A percentile compares a stretch with the other conserved stretches of the same genome.
These are phyloP conservation scores for Didymella arachidicola DNA, from an alignment of 2,329 filamentous ascomycete genomes.

Conservation along the genomic window DNA sequence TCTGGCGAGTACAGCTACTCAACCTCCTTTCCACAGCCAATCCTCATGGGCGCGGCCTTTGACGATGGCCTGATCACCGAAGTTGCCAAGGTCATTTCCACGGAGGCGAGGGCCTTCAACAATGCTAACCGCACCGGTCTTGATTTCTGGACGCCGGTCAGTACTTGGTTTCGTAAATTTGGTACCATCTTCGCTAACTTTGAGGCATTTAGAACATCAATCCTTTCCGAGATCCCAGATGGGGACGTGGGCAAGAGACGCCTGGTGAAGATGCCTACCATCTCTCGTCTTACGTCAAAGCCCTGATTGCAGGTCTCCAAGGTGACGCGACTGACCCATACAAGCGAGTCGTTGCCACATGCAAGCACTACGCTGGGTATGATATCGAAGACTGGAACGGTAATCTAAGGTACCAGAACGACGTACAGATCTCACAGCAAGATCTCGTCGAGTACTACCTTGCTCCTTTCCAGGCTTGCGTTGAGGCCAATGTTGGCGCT, in stretches of 20 bases:
- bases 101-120: conserved; percentile 71
- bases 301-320: conserved; percentile 64
- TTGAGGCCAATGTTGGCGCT: conserved; percentile 56
- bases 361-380: conserved; percentile 52
- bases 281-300: conserved; percentile 61
- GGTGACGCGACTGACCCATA: conserved; percentile 48
- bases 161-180: neutral
- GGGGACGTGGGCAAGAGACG: conserved; percentile 62
- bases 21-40: conserved; percentile 72
- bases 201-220: conserved; percentile 63
- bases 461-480: conserved; percentile 66
- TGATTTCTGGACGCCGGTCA: conserved; percentile 13
- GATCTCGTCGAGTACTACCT: conserved; percentile 75
- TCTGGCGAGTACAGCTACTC: conserved; percentile 66
- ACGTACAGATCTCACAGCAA: conserved; percentile 65
- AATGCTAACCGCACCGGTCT: conserved; percentile 58
- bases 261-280: conserved; percentile 66
- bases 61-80: conserved; percentile 68
- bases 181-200: neutral
- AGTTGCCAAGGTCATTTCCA: conserved; percentile 65
- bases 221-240: conserved; percentile 68
- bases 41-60: conserved; percentile 68
- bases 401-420: conserved; percentile 56
- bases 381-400: conserved; percentile 47
- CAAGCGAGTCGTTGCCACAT: conserved; percentile 41